phyloP scores from a whole-genome alignment of 1,284 basidiomycete species.

The Trichosporon sp. region DNA sequence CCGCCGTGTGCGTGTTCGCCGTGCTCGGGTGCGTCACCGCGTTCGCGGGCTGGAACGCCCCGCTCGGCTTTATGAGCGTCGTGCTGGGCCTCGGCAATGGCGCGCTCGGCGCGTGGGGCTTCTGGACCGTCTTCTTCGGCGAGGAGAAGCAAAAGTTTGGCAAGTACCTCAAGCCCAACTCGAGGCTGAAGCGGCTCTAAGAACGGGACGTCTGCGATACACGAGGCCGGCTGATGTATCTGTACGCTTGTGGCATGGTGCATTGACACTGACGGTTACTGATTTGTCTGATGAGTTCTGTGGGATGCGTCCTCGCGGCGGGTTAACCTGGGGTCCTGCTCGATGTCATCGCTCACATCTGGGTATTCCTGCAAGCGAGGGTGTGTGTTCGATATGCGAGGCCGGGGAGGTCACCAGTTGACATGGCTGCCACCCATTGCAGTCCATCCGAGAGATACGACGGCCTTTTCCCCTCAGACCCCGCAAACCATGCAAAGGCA shows the following conservation, averaged over 20 bases:
- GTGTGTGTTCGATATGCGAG: too few relatives aligned
- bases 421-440: too few relatives aligned
- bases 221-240: constrained; percentile 60
- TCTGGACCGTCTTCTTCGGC: constrained; percentile 48
- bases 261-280: too few relatives aligned
- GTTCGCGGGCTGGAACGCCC: constrained; percentile 36
- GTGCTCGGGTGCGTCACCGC: constrained; percentile 31
- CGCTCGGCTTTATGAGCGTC: constrained; percentile 36
- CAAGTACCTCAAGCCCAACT: constrained; percentile 28
- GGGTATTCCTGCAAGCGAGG: too few relatives aligned
- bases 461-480: too few relatives aligned
- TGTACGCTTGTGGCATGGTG: not conserved
- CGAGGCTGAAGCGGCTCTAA: constrained; percentile 19
- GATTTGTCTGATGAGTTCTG: too few relatives aligned
- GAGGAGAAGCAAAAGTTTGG: constrained; percentile 26
- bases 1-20: constrained; percentile 35
- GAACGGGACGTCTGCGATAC: not conserved
- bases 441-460: too few relatives aligned
- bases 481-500: too few relatives aligned
- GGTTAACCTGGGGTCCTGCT: too few relatives aligned
- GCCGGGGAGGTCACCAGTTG: too few relatives aligned
- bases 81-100: constrained; percentile 38
- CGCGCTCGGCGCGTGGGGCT: constrained; percentile 42
- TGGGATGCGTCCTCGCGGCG: too few relatives aligned
- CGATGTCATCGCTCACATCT: too few relatives aligned